These are phyloP conservation scores for Westerdykella aurantiaca DNA, from an alignment of 2,329 filamentous ascomycete genomes.

Conservation along the genomic window DNA sequence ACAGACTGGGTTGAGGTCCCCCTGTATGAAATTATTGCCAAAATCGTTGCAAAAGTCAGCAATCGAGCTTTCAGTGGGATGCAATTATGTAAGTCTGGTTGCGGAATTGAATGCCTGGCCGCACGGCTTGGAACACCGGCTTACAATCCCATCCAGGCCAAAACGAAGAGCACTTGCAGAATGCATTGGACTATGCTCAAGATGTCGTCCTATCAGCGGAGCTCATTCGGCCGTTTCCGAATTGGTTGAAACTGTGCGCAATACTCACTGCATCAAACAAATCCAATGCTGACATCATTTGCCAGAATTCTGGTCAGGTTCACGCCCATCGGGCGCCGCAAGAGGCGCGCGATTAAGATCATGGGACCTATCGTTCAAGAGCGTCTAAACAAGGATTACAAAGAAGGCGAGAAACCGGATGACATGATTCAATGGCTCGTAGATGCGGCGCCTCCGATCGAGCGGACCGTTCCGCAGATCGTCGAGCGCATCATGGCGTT, in stretches of 20 bases:
- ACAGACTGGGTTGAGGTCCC: not conserved
- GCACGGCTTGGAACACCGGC: not conserved
- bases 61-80: conserved; percentile 2
- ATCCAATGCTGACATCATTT: not conserved
- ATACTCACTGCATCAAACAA: not conserved
- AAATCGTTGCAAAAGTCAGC: conserved; percentile 1
- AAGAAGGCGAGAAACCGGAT: conserved; percentile 1
- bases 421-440: conserved; percentile 4
- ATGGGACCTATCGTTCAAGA: conserved; percentile 1
- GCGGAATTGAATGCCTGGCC: not conserved
- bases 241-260: conserved; percentile 2
- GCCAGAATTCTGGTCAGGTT: conserved; percentile 1
- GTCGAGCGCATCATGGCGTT: conserved; percentile 4
- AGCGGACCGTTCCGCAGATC: conserved; percentile 1
- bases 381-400: not conserved
- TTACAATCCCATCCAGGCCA: not conserved
- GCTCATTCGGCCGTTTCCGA: conserved; percentile 1
- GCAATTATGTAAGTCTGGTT: not conserved
- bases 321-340: not conserved
- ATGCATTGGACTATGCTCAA: conserved; percentile 4
- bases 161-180: conserved; percentile 2
- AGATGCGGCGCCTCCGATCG: conserved; percentile 3
- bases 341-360: not conserved
- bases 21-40: conserved; percentile 3
- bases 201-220: conserved; percentile 2